phyloP scores from a whole-genome alignment of 345 rosid species.

The Citropsis articulata region DNA sequence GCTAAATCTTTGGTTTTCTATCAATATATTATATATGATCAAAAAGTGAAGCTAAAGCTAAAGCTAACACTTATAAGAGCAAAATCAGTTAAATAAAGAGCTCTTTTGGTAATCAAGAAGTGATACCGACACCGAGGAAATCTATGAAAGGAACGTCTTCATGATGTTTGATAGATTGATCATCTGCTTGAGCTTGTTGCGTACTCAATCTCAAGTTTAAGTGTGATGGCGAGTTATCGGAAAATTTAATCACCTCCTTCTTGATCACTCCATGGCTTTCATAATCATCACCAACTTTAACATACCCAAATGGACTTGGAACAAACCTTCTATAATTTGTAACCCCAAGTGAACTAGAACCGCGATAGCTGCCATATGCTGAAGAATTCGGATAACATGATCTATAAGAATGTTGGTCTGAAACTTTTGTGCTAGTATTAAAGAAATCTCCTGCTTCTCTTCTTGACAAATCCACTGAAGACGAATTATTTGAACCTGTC shows the following conservation, averaged over 20 bases:
- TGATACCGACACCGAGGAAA: conserved; percentile 72
- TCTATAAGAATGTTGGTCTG: conserved; percentile 25
- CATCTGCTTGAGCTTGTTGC: conserved; percentile 33
- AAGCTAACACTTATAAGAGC: conserved; percentile 15
- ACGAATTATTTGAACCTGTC: conserved; percentile 21
- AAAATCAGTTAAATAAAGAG: conserved; percentile 21
- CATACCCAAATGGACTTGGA: conserved; percentile 38
- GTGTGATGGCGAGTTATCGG: conserved; percentile 14
- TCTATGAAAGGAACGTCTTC: conserved; percentile 57
- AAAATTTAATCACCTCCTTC: conserved; percentile 21
- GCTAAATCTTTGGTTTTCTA: not conserved
- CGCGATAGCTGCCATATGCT: conserved; percentile 6
- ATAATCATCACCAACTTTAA: conserved; percentile 22
- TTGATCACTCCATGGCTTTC: conserved; percentile 18
- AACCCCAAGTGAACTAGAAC: conserved; percentile 19
- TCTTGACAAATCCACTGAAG: conserved; percentile 27
- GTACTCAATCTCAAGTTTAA: conserved; percentile 8
- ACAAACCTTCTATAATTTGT: conserved; percentile 29
- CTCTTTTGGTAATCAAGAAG: conserved; percentile 38
- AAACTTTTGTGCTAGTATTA: conserved; percentile 19
- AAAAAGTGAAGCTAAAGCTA: conserved; percentile 6
- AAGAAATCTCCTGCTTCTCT: conserved; percentile 28
- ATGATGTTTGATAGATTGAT: conserved; percentile 20
- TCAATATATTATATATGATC: not conserved
- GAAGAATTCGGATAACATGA: conserved; percentile 22